A percentile compares a stretch with the other conserved stretches of the same genome.
These are phyloP conservation scores for Scheffersomyces titani DNA, from an alignment of 1,139 yeast genomes.

Conservation along the genomic window DNA sequence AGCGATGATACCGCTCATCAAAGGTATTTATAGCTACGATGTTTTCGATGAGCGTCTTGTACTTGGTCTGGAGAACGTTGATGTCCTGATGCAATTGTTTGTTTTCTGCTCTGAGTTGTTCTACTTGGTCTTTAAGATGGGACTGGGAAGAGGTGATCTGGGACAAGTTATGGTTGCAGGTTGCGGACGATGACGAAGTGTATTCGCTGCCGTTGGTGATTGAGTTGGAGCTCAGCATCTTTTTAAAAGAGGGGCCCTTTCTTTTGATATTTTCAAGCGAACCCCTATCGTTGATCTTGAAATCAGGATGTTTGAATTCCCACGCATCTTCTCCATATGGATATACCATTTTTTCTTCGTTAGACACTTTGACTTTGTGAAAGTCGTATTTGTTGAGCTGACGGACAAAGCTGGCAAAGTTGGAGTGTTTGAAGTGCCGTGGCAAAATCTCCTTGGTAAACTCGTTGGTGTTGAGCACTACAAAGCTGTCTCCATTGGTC, in stretches of 20 bases:
- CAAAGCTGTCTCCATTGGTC: constrained; percentile 76
- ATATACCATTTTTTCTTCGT: constrained; percentile 51
- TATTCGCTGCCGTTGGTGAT: constrained; percentile 11
- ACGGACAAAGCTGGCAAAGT: constrained; percentile 91
- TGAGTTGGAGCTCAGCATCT: constrained; percentile 6
- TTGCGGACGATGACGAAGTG: constrained; percentile 5
- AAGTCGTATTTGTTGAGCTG: constrained; percentile 76
- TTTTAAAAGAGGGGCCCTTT: constrained; percentile 68
- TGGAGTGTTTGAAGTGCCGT: constrained; percentile 88
- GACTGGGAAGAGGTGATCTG: constrained; percentile 10
- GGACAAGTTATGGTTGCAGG: constrained; percentile 8
- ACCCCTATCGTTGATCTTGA: constrained; percentile 67
- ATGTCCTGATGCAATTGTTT: constrained; percentile 43
- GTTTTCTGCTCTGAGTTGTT: constrained; percentile 43
- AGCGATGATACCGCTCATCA: constrained; percentile 56
- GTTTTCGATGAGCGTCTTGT: constrained; percentile 64
- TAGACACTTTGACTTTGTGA: constrained; percentile 49
- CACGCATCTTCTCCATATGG: constrained; percentile 83
- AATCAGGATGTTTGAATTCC: constrained; percentile 94
- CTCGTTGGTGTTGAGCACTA: constrained; percentile 84
- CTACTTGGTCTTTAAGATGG: constrained; percentile 45
- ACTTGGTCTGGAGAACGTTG: constrained; percentile 52
- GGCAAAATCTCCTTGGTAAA: constrained; percentile 21
- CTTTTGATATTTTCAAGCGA: constrained; percentile 78
- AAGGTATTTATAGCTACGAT: constrained; percentile 55